Conservation (phyloP, 202 grass and related monocot genomes). For the Cymbopogon flexuosus region DNA sequence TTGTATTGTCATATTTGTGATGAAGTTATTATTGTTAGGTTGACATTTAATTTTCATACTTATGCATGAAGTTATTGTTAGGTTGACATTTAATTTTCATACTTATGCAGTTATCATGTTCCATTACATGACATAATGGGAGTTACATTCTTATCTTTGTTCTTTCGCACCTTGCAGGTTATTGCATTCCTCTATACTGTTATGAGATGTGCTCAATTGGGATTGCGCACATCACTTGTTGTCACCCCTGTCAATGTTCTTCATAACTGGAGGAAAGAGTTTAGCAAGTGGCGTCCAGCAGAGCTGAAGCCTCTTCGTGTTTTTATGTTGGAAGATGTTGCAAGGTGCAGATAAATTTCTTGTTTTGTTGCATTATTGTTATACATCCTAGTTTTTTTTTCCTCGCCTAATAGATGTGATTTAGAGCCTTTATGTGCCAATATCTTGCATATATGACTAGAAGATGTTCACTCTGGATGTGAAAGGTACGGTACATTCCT, state of each 20-base stretch:
- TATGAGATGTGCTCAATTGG: slow-evolving; percentile 70
- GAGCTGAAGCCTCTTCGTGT: slow-evolving; percentile 76
- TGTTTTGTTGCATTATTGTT: slow-evolving; percentile 26
- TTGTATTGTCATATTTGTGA: not conserved
- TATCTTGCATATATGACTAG: not conserved
- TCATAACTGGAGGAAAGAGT: slow-evolving; percentile 94
- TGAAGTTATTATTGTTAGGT: not conserved
- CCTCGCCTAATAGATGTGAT: not conserved
- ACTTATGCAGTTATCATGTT: not conserved
- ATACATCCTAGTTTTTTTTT: slow-evolving; percentile 1
- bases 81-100: slow-evolving; percentile 8
- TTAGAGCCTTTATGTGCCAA: not conserved
- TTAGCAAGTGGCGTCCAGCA: slow-evolving; percentile 67
- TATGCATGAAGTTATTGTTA: not conserved
- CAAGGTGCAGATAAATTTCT: slow-evolving; percentile 48
- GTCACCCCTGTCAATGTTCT: slow-evolving; percentile 98
- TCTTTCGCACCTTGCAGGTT: slow-evolving; percentile 54
- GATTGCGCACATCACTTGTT: slow-evolving; percentile 70
- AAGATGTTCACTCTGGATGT: not conserved
- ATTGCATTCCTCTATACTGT: slow-evolving; percentile 93
- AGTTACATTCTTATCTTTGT: slow-evolving; percentile 18
- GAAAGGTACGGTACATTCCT: not conserved
- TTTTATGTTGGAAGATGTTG: slow-evolving; percentile 85
- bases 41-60: slow-evolving; percentile 14
- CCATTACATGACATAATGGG: slow-evolving; percentile 10